Conservation (phyloP, 1,284 basidiomycete genomes). For the Singerocomus rubriflavus region DNA sequence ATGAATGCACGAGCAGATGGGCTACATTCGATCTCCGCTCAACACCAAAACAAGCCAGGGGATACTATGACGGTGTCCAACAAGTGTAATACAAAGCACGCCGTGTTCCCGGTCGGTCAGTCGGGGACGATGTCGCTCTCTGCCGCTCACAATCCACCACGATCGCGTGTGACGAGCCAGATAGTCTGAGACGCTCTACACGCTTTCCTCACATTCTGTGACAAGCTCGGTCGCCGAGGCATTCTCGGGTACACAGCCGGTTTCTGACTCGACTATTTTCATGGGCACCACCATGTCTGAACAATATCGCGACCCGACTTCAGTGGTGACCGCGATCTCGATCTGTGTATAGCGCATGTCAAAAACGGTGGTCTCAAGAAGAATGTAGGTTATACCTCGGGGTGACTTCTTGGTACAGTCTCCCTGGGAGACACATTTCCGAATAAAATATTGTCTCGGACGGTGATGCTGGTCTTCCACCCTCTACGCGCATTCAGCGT, state of each 20-base stretch:
- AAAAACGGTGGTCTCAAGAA: background rate
- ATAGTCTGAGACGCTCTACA: too few relatives aligned
- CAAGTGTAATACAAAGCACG: too few relatives aligned
- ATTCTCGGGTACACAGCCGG: background rate
- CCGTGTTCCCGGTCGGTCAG: too few relatives aligned
- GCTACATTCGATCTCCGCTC: too few relatives aligned
- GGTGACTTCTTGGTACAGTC: background rate
- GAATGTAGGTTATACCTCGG: slow-evolving; percentile 4
- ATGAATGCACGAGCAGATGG: too few relatives aligned
- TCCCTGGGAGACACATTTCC: background rate
- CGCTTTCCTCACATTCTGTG: too few relatives aligned
- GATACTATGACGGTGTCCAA: too few relatives aligned
- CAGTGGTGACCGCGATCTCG: slow-evolving; percentile 1
- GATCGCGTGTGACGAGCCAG: too few relatives aligned
- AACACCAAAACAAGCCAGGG: too few relatives aligned
- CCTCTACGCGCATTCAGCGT: slow-evolving; percentile 48
- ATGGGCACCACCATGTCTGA: background rate
- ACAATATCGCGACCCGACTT: background rate
- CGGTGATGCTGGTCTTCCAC: slow-evolving; percentile 6
- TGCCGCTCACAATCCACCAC: too few relatives aligned
- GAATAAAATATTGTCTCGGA: slow-evolving; percentile 15
- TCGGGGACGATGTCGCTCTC: too few relatives aligned
- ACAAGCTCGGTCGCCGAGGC: too few relatives aligned
- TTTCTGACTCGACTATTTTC: slow-evolving; percentile 1
- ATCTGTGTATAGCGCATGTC: slow-evolving; percentile 1